Conservation (phyloP, 2,329 filamentous ascomycete genomes). For the Monosporascus sp. region DNA sequence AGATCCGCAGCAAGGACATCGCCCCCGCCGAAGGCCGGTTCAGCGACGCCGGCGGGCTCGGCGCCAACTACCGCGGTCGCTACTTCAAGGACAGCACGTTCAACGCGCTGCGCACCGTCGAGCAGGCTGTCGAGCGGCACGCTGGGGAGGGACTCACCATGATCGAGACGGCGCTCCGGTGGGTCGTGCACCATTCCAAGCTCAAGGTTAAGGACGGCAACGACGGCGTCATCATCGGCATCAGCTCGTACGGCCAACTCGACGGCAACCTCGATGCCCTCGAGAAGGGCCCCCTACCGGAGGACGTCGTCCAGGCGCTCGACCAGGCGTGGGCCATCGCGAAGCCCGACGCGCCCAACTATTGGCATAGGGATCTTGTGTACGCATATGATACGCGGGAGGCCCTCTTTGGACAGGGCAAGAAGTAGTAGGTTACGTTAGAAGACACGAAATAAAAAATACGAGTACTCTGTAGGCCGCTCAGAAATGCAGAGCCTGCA, state of each 20-base stretch:
- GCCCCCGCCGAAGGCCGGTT: slow-evolving; percentile 65
- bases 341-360: slow-evolving; percentile 50
- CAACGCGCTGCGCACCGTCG: slow-evolving; percentile 61
- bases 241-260: slow-evolving; percentile 53
- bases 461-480: too few species aligned
- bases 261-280: slow-evolving; percentile 52
- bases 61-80: slow-evolving; percentile 55
- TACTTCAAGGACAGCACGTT: slow-evolving; percentile 67
- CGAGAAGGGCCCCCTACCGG: slow-evolving; percentile 67
- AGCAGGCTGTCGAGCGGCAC: slow-evolving; percentile 62
- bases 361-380: slow-evolving; percentile 56
- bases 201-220: slow-evolving; percentile 47
- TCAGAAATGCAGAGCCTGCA: too few species aligned
- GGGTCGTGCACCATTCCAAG: slow-evolving; percentile 66
- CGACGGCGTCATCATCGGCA: slow-evolving; percentile 57
- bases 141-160: slow-evolving; percentile 48
- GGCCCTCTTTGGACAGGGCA: slow-evolving; percentile 48
- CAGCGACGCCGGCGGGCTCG: slow-evolving; percentile 46
- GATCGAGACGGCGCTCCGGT: slow-evolving; percentile 69
- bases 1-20: slow-evolving; percentile 63
- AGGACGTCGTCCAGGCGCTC: slow-evolving; percentile 68
- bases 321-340: slow-evolving; percentile 73
- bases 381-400: slow-evolving; percentile 62
- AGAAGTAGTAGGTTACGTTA: slow-evolving; percentile 25
- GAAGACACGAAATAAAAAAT: too few species aligned